These are phyloP conservation scores for Hordeum marinum DNA, from an alignment of 176 grass and related monocot species.

Conservation along the genomic window DNA sequence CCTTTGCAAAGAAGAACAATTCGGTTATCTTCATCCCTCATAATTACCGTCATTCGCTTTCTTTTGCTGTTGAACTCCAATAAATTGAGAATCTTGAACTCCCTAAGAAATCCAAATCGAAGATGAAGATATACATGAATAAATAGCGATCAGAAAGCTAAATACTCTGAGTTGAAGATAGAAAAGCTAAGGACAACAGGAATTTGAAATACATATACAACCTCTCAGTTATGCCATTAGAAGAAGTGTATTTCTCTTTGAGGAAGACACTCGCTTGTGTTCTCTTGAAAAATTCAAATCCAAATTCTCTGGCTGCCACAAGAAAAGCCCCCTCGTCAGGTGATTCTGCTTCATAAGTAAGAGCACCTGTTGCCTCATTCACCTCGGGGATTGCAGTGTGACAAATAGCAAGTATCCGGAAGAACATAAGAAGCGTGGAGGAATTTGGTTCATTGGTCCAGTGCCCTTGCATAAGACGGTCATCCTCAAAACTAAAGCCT, in stretches of 20 bases:
- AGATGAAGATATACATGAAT: slow-evolving; percentile 17
- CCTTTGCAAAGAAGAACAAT: slow-evolving; percentile 98
- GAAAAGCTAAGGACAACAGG: not conserved
- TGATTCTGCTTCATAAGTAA: slow-evolving; percentile 95
- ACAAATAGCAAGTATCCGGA: slow-evolving; percentile 88
- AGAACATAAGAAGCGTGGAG: slow-evolving; percentile 61
- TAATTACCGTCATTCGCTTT: slow-evolving; percentile 95
- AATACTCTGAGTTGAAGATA: not conserved
- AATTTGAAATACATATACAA: slow-evolving; percentile 33
- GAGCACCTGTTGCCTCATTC: slow-evolving; percentile 70
- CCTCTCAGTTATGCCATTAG: slow-evolving; percentile 61
- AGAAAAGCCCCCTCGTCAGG: slow-evolving; percentile 96
- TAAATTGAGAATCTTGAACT: slow-evolving; percentile 97
- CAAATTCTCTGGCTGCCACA: slow-evolving; percentile 95
- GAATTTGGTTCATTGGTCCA: slow-evolving; percentile 81
- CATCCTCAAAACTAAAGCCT: slow-evolving; percentile 90
- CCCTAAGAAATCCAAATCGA: slow-evolving; percentile 49
- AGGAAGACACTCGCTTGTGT: slow-evolving; percentile 79
- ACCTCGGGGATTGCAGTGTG: slow-evolving; percentile 89
- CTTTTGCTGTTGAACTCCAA: slow-evolving; percentile 99
- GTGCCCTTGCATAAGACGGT: slow-evolving; percentile 80
- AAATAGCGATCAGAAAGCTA: not conserved
- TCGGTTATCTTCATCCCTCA: slow-evolving; percentile 80
- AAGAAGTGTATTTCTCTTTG: slow-evolving; percentile 67
- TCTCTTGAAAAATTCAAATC: slow-evolving; percentile 93